Conservation (phyloP, 129 eudicot genomes). For the Helianthus tuberosus region DNA sequence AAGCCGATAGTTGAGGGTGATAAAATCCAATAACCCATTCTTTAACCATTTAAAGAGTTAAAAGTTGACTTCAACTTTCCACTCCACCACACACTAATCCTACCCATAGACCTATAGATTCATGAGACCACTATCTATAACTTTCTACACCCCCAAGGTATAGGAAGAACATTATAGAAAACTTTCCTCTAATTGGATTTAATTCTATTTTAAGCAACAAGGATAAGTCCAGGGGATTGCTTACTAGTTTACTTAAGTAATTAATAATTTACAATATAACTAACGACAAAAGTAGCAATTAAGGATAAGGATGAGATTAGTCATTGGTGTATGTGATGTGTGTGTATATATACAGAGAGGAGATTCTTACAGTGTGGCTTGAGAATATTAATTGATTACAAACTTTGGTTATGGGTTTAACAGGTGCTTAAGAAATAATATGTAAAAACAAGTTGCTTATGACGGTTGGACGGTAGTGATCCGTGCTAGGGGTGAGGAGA, state of each 20-base stretch:
- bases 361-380: conserved; percentile 43
- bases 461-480: conserved; percentile 26
- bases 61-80: conserved; percentile 19
- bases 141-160: conserved; percentile 32
- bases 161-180: conserved; percentile 19
- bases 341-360: neutral
- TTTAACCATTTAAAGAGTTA: conserved; percentile 21
- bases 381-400: conserved; percentile 22
- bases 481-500: neutral
- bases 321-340: conserved; percentile 13
- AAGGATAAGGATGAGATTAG: conserved; percentile 50
- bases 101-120: conserved; percentile 28
- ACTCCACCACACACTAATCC: conserved; percentile 14
- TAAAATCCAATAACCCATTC: too few relatives aligned
- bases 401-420: conserved; percentile 22
- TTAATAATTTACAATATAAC: conserved; percentile 33
- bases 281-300: conserved; percentile 23
- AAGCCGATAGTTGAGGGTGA: too few relatives aligned
- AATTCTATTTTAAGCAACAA: conserved; percentile 41
- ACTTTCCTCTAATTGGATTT: too few relatives aligned
- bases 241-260: conserved; percentile 29
- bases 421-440: conserved; percentile 23
- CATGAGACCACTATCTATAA: conserved; percentile 26
- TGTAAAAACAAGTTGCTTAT: conserved; percentile 29
- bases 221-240: conserved; percentile 35